Base-by-base conservation (phyloP, 179 eudicot genomes). In the Beta macrorhiza region DNA sequence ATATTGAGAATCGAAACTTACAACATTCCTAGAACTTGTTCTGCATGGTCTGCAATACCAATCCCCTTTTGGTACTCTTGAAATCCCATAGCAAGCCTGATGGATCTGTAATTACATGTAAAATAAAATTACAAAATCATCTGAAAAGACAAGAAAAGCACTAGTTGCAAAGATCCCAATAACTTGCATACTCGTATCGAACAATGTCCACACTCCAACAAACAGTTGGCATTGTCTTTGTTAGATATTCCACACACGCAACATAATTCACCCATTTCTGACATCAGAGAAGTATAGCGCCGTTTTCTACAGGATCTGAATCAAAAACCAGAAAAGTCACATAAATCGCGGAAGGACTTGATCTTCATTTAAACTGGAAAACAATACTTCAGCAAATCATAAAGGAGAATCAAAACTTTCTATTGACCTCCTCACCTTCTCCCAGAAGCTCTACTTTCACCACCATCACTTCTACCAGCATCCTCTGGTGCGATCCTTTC, bases 31-130 rank as follows among this genome's bases (percentile, higher is more conserved):
- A 81, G 88, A 85, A 83, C 70, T 83, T 63, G 91, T 83, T 77
- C 80, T 82, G 90, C 93, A 91, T 13, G 93, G 92, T 79, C 93
- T 91, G 79, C 93, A 91, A 77, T 75, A 78, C 93, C 93, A 91
- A 53, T 83, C 82, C 62, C 84, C 85, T 85, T 87, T 89, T 80
- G 92, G 89, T 67, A 87, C 89, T 78, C 82, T 86, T 20, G 91
- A 73, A 84, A 89, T 84, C 44, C 93, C 93, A 83, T 91, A 91
- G 84, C 93, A 91, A 84, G 91, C 93, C 64, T 89, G 93, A 87
- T 91, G 93, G 81, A 91, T 86, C 93, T 91, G 87, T 69, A 67
- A 76, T 81, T 61, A 42, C 64, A 59, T 59, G 58, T 52, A 75
- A 70, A 7, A 67, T 72, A 73, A n/a, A 32, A 74, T 67, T 47